phyloP scores from a whole-genome alignment of 2,329 filamentous ascomycete genomes.

The Acrocalymma vagum region DNA sequence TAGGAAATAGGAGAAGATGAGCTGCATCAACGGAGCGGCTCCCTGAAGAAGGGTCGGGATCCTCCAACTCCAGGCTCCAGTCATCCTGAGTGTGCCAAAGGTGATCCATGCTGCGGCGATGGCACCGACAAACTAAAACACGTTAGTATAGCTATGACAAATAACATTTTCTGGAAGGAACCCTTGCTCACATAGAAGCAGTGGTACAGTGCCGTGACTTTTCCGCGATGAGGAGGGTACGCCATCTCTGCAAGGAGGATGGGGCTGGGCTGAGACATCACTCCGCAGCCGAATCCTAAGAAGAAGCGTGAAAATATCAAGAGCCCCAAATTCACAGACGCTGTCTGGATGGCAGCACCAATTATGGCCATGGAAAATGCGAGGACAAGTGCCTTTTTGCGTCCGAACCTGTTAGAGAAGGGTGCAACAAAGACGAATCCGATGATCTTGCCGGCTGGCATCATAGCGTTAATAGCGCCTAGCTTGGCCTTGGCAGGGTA shows the following conservation, averaged over 20 bases:
- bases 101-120: slow-evolving; percentile 30
- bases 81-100: slow-evolving; percentile 34
- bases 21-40: no score
- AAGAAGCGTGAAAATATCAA: slow-evolving; percentile 57
- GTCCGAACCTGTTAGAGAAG: no score
- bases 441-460: no score
- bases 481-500: no score
- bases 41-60: slow-evolving; percentile 63
- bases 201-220: slow-evolving; percentile 64
- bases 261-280: slow-evolving; percentile 62
- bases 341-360: no score
- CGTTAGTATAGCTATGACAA: no score
- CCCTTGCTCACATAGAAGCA: no score
- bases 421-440: no score
- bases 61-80: slow-evolving; percentile 58
- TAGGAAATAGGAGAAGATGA: no score
- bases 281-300: slow-evolving; percentile 56
- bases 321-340: slow-evolving; percentile 58
- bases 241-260: slow-evolving; percentile 65
- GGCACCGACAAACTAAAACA: slow-evolving; percentile 39
- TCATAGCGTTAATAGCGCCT: no score
- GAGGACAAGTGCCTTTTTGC: no score
- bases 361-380: slow-evolving; percentile 60
- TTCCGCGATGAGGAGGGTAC: slow-evolving; percentile 66
- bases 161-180: no score